Evolutionary conservation across 1,139 yeast species (phyloP).

Genomic region (Meyerozyma smithsonii): DNA sequence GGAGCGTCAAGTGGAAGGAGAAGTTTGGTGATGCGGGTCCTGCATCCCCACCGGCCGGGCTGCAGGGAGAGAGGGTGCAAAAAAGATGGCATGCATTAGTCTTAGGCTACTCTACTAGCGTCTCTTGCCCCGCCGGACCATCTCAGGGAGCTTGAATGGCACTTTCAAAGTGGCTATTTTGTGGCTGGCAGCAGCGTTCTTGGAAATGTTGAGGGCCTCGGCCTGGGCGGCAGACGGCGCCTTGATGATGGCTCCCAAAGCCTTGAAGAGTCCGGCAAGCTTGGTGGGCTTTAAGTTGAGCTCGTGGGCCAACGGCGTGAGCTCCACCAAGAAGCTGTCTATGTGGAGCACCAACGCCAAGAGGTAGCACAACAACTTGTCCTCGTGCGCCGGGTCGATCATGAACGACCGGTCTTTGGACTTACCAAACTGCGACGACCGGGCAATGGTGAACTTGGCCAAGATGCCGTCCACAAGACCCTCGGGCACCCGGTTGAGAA

Average conservation of each 20-base stretch:
- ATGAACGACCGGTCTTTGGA: constrained; percentile 67
- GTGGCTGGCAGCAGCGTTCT: constrained; percentile 57
- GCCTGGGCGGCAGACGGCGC: constrained; percentile 77
- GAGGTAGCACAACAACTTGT: constrained; percentile 75
- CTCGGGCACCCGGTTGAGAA: constrained; percentile 65
- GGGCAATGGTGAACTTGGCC: constrained; percentile 61
- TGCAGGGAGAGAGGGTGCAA: no score
- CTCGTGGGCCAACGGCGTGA: constrained; percentile 81
- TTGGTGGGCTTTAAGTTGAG: constrained; percentile 77
- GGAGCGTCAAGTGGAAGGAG: no score
- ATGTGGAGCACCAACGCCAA: constrained; percentile 70
- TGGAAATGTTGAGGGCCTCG: constrained; percentile 75
- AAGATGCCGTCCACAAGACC: constrained; percentile 68
- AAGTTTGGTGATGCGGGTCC: not conserved
- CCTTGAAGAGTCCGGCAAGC: constrained; percentile 63
- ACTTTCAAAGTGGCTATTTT: constrained; percentile 81
- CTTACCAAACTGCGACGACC: constrained; percentile 65
- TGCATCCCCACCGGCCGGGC: not conserved
- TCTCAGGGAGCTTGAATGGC: constrained; percentile 86
- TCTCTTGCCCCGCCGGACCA: constrained; percentile 61
- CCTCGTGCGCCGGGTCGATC: constrained; percentile 85
- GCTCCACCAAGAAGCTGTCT: constrained; percentile 69
- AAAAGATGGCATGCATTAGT: not conserved
- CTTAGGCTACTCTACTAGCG: constrained; percentile 5
- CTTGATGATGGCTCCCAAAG: constrained; percentile 78